Conservation (phyloP, 2,329 filamentous ascomycete species). For the Aureobasidium sp. region DNA sequence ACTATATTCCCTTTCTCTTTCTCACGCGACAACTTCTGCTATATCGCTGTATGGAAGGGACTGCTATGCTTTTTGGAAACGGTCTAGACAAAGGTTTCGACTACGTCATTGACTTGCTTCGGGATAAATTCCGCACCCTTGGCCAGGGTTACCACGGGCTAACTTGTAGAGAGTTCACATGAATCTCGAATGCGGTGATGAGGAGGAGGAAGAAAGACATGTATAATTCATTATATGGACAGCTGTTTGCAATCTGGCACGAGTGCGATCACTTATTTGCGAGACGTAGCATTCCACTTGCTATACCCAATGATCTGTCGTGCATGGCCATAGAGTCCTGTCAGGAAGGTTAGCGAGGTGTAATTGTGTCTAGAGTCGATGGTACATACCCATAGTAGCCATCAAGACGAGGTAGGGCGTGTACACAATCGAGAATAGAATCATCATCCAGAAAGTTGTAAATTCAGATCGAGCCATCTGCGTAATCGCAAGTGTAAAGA, state of each 20-base stretch:
- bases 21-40: neutral
- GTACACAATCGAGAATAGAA: constrained; percentile 35
- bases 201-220: no score
- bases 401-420: constrained; percentile 36
- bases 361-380: no score
- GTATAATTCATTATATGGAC: no score
- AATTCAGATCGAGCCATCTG: constrained; percentile 39
- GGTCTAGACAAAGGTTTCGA: neutral
- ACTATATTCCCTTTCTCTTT: neutral
- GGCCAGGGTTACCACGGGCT: neutral
- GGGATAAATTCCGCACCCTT: neutral
- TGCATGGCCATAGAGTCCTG: constrained; percentile 35
- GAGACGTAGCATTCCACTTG: constrained; percentile 40
- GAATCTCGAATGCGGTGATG: no score
- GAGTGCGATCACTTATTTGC: constrained; percentile 16
- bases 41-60: neutral
- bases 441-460: constrained; percentile 31
- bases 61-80: neutral
- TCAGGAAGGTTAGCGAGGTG: neutral
- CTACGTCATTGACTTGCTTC: constrained; percentile 6
- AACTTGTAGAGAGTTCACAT: no score
- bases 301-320: constrained; percentile 37
- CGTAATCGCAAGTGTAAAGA: constrained; percentile 40
- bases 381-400: constrained; percentile 31
- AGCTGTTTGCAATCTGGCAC: no score